Conservation (phyloP, 75 land plant species). For the Sequoia sempervirens region DNA sequence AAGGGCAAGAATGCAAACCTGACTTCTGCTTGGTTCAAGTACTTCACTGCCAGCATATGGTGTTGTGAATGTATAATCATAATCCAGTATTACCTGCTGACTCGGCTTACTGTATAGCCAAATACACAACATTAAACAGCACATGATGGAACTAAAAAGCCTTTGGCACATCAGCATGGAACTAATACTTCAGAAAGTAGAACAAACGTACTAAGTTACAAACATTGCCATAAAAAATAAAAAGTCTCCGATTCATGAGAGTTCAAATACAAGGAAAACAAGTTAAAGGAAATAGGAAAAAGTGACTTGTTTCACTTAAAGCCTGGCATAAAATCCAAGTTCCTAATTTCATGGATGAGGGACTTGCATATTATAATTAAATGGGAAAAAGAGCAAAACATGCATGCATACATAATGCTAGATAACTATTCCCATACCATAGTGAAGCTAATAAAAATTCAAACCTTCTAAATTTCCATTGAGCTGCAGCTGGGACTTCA, state of each 20-base stretch:
- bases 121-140: not conserved
- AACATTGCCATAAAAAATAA: not conserved
- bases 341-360: not conserved
- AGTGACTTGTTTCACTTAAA: not conserved
- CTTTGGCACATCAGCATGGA: not conserved
- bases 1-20: conserved; percentile 18
- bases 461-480: conserved; percentile 90
- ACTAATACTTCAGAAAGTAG: not conserved
- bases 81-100: conserved; percentile 82
- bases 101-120: conserved; percentile 66
- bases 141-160: not conserved
- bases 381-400: not conserved
- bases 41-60: conserved; percentile 87
- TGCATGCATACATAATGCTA: not conserved
- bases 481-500: conserved; percentile 95
- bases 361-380: not conserved
- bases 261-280: conserved; percentile 1
- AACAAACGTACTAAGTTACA: not conserved
- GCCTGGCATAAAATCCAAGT: not conserved
- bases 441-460: not conserved
- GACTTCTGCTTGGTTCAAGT: conserved; percentile 20
- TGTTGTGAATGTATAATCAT: conserved; percentile 98
- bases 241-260: not conserved
- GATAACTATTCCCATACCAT: not conserved
- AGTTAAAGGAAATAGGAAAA: not conserved